Conservation (phyloP, 768 basidiomycete species). For the Boletus tomentosulus region DNA sequence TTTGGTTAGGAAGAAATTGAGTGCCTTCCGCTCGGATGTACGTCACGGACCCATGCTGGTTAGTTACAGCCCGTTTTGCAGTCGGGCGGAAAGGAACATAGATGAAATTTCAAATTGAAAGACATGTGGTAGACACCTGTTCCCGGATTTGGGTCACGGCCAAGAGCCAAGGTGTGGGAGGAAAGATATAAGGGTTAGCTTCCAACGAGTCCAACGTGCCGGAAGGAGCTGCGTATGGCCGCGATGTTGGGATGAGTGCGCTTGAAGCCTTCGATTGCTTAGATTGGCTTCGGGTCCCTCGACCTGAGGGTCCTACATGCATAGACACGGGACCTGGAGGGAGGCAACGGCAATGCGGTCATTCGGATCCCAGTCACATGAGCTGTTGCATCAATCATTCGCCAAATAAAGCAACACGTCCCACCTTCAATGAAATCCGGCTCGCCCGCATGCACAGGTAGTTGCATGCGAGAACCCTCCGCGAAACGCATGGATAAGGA, state of each 20-base stretch:
- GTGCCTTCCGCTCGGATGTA: slow-evolving; percentile 1
- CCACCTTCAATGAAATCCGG: background rate
- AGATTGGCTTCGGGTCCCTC: background rate
- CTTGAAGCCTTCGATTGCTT: background rate
- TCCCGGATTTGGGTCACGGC: background rate
- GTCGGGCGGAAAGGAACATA: slow-evolving; percentile 1
- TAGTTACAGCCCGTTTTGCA: background rate
- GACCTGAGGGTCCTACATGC: background rate
- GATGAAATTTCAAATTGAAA: slow-evolving; percentile 9
- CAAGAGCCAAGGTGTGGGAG: background rate
- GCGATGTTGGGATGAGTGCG: background rate
- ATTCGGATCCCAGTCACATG: slow-evolving; percentile 13
- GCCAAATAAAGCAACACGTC: background rate
- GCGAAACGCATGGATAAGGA: slow-evolving; percentile 6
- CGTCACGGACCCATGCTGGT: background rate
- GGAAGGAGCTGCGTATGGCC: background rate
- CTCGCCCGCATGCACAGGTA: background rate
- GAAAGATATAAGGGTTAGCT: background rate
- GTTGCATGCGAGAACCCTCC: background rate
- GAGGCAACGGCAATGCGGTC: slow-evolving; percentile 2
- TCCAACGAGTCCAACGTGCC: background rate
- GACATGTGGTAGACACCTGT: background rate
- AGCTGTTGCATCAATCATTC: slow-evolving; percentile 1
- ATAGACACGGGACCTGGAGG: background rate
- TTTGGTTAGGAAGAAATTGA: background rate